These are phyloP conservation scores for Malassezia arunalokei DNA, from an alignment of 1,284 basidiomycete species.

Conservation along the genomic window DNA sequence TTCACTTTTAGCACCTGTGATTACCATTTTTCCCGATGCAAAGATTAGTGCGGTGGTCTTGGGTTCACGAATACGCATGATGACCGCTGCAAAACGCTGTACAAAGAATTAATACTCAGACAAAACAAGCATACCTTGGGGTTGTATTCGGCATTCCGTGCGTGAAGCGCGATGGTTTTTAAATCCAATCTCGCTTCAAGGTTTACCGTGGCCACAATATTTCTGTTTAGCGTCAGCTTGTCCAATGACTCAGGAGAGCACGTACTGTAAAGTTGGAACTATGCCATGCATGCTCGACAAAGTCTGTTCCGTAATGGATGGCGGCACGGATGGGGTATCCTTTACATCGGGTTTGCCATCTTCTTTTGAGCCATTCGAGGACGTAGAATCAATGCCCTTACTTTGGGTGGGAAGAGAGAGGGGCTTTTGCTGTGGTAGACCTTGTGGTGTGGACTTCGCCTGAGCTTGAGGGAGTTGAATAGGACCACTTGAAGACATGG, in stretches of 20 bases:
- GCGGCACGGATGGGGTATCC: slow-evolving; percentile 7
- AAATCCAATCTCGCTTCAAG: slow-evolving; percentile 90
- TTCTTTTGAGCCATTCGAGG: neutral
- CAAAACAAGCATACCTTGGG: slow-evolving; percentile 61
- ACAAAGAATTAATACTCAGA: slow-evolving; percentile 19
- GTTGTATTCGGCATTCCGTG: slow-evolving; percentile 97
- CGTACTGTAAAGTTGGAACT: slow-evolving; percentile 47
- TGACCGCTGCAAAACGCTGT: slow-evolving; percentile 98
- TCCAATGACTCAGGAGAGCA: slow-evolving; percentile 9
- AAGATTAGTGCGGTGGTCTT: slow-evolving; percentile 99
- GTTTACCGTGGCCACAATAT: slow-evolving; percentile 98
- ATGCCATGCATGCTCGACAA: slow-evolving; percentile 46
- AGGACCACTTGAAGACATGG: slow-evolving; percentile 9
- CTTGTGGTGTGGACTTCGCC: neutral
- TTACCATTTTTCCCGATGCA: slow-evolving; percentile 99
- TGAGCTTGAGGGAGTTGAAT: slow-evolving; percentile 17
- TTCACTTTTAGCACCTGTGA: slow-evolving; percentile 97
- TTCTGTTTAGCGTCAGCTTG: slow-evolving; percentile 49
- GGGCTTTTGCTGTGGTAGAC: slow-evolving; percentile 6
- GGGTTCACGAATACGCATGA: slow-evolving; percentile 99
- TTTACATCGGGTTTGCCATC: slow-evolving; percentile 11
- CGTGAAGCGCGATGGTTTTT: slow-evolving; percentile 96
- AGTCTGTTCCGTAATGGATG: slow-evolving; percentile 25
- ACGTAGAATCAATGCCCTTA: neutral
- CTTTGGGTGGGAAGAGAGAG: slow-evolving; percentile 4